Evolutionary conservation across 768 basidiomycete genomes (phyloP).

Genomic region (Galerina marginata): DNA sequence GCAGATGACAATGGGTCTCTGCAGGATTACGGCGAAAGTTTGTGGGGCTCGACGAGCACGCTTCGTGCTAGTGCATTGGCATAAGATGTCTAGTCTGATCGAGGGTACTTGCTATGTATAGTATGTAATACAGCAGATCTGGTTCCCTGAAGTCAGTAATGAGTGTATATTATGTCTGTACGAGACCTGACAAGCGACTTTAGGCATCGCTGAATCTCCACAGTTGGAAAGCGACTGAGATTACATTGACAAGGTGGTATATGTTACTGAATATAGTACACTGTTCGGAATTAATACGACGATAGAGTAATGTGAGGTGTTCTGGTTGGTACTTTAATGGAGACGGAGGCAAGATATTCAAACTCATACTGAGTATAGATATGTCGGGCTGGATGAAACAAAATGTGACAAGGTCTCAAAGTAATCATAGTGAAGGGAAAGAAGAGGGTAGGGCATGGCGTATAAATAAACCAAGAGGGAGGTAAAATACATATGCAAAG

Average conservation of each 20-base stretch:
- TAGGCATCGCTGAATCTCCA: too few species aligned
- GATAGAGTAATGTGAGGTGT: background rate
- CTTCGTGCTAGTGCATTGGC: conserved; percentile 42
- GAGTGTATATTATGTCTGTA: too few species aligned
- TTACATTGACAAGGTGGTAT: too few species aligned
- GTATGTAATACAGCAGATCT: too few species aligned
- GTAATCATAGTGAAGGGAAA: background rate
- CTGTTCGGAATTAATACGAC: background rate
- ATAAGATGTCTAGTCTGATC: conserved; percentile 19
- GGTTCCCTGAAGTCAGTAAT: too few species aligned
- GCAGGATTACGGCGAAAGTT: conserved; percentile 30
- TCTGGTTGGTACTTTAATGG: too few species aligned
- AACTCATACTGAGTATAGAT: too few species aligned
- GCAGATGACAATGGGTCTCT: conserved; percentile 15
- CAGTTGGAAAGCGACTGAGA: too few species aligned
- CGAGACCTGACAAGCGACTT: too few species aligned
- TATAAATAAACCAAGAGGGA: background rate
- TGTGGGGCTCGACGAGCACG: conserved; percentile 42
- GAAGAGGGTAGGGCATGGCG: background rate
- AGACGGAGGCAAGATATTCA: too few species aligned
- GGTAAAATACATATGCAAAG: background rate
- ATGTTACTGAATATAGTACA: background rate
- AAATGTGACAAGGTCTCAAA: background rate
- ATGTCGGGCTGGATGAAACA: background rate
- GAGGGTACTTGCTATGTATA: too few species aligned